A percentile compares a stretch with the other conserved stretches of the same genome.
Conservation (phyloP, 257 asterid genomes). For the Penstemon newberryi region DNA sequence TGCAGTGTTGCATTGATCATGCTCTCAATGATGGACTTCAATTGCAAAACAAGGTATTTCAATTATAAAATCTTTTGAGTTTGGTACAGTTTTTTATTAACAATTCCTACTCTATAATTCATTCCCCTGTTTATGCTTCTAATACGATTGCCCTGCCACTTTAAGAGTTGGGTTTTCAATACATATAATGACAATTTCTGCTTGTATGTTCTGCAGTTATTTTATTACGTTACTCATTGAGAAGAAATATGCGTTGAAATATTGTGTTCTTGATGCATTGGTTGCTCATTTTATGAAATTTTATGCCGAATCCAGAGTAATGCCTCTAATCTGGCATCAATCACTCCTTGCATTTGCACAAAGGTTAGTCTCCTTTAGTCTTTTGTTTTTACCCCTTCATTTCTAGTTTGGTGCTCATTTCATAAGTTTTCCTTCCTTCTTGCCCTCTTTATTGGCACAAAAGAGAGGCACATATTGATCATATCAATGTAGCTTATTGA, state of each 20-base stretch:
- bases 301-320: slow-evolving; percentile 64
- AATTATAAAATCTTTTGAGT: slow-evolving; percentile 12
- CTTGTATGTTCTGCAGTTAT: slow-evolving; percentile 54
- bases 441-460: slow-evolving; percentile 5
- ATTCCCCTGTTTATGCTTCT: not conserved
- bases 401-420: not conserved
- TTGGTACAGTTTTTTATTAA: not conserved
- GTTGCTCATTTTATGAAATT: slow-evolving; percentile 81
- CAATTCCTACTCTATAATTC: not conserved
- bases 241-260: slow-evolving; percentile 93
- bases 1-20: slow-evolving; percentile 72
- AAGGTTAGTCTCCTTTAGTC: not conserved
- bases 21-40: slow-evolving; percentile 87
- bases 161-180: not conserved
- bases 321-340: slow-evolving; percentile 97
- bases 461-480: not conserved
- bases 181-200: not conserved
- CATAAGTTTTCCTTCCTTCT: slow-evolving; percentile 4
- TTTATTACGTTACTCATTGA: slow-evolving; percentile 71
- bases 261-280: slow-evolving; percentile 87
- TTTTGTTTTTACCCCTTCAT: not conserved
- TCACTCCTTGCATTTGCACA: slow-evolving; percentile 82
- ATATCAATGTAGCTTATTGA: slow-evolving; percentile 5
- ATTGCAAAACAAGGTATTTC: slow-evolving; percentile 83
- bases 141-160: no score